phyloP scores from a whole-genome alignment of 129 eudicot species.

The Lactuca saligna region DNA sequence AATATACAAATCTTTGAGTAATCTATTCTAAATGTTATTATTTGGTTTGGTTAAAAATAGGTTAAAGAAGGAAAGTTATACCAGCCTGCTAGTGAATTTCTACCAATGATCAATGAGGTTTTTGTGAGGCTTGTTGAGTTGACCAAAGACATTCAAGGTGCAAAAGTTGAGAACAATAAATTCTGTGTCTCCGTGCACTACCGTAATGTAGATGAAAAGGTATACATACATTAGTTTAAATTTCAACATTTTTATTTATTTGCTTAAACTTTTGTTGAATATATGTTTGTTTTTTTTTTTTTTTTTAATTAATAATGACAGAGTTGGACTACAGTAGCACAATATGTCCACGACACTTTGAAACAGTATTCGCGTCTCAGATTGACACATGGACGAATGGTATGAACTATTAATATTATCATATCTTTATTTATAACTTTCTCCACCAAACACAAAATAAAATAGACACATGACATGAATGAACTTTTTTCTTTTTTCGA shows the following conservation, averaged over 20 bases:
- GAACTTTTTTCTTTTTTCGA: background rate
- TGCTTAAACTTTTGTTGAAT: slow-evolving; percentile 6
- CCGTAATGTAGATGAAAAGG: slow-evolving; percentile 95
- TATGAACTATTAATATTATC: background rate
- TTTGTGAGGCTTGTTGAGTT: slow-evolving; percentile 58
- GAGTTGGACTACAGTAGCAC: slow-evolving; percentile 72
- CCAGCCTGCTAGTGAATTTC: slow-evolving; percentile 89
- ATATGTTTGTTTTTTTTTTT: slow-evolving; percentile 21
- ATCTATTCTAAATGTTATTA: slow-evolving; percentile 4
- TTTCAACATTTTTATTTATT: slow-evolving; percentile 1
- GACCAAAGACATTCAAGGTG: slow-evolving; percentile 67
- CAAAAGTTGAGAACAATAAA: slow-evolving; percentile 83
- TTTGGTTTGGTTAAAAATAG: slow-evolving; percentile 32
- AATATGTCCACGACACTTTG: slow-evolving; percentile 59
- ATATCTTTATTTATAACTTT: no score
- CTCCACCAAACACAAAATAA: slow-evolving; percentile 2
- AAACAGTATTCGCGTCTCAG: slow-evolving; percentile 72
- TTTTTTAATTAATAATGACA: slow-evolving; percentile 16
- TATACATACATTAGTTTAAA: background rate
- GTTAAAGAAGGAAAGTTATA: slow-evolving; percentile 64
- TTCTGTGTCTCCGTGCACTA: slow-evolving; percentile 96
- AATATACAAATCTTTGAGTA: background rate
- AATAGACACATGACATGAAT: slow-evolving; percentile 1
- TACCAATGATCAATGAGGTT: slow-evolving; percentile 87
- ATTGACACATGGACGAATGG: slow-evolving; percentile 93